Evolutionary conservation across 345 rosid species (phyloP), one percentile per base, ranked within the genome.

Genomic region (Syzygium aromaticum): DNA sequence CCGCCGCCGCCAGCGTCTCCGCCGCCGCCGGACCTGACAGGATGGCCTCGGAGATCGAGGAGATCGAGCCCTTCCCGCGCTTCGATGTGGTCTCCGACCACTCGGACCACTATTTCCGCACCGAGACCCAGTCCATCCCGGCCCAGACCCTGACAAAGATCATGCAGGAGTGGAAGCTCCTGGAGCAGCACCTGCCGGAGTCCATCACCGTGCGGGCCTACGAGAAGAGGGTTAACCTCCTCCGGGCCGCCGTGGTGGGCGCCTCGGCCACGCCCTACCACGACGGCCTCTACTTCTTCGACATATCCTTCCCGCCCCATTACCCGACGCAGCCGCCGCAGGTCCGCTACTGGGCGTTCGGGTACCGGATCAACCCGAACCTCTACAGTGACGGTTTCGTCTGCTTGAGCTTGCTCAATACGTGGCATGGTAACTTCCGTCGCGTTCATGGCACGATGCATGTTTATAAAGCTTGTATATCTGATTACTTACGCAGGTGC

Each of bases 281-380:
- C 80, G 95, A 93, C 51, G 95, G 94, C 21, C 95, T 94, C 61
- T 94, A 90, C 90, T 90, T 94, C 91, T 93, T 94, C 90, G 96
- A 94, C 92, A 19, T 94, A 25, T 89, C 89, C 28, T 94, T 94
- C 88, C 94, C 95, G 8, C 16, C 91, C 5, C 89, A 92, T 63
- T 94, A 93, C 90, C 97, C 97, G 27, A 12, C 56, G 28, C 83
- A 77, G 3, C 97, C 94, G 10, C 97, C 97, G 1, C 11, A 2
- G 12, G 92, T 94, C n/a, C n/a, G 87, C 23, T 94, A 91, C 90
- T 80, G 86, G 27, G 91, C 95, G 2, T 92, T 85, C 85, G 95
- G 97, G 87, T 80, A 90, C 30, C 86, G 93, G 27, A 87, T 94
- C 77, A 94, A 94, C 91, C 97, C 97, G 51, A 93, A 94, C 88